Base-by-base conservation (phyloP, 768 basidiomycete species). In the Tricholoma saponaceum region DNA sequence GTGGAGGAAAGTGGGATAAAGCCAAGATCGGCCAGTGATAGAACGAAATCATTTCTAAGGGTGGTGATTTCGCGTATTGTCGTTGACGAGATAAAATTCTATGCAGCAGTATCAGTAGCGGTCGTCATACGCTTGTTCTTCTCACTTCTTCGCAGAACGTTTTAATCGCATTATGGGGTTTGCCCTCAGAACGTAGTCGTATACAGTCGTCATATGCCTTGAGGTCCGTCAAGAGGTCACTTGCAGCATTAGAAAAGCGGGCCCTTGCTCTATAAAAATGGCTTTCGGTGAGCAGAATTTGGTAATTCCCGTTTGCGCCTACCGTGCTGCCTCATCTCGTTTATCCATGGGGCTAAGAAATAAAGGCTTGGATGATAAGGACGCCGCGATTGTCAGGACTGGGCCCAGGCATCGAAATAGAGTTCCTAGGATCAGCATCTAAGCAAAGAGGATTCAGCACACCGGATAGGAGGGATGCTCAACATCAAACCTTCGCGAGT, bases 381-480 rank as follows among this genome's bases (percentile, higher is more conserved):
- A 78, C 16, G 94, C 92, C 0, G 86, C 89, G 32, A 95, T 82
- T 1, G 91, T 93, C 28, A 95, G 76, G 12, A 92, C 78, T 2
- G 92, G 91, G 54, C 84, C 86, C 8, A 96, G 72, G 62, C 93
- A 95, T 62, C 82, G 82, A 74, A 98, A 95, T 47, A 95, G 81
- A 5, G 86, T 82, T 0, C 83, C 93, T 0, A 97, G 76, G 6
- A 97, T 82, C 22, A 98, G 82, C 90, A 98, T 95, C 90, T 90
- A 10, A 10, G 58, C n/a, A 41, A 20, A 52, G 13, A 54, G 52
- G 14, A 20, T 52, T 23, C 14, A 49, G 37, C 5, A 54, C 14
- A 41, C n/a, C 41, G 8, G 28, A 20, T n/a, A 18, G 5, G 13
- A 14, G 37, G 23, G 9, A 39, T 46, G 10, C 18, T 56, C 46